These are phyloP conservation scores for Colletotrichum destructivum DNA, from an alignment of 2,329 filamentous ascomycete genomes.

Conservation along the genomic window DNA sequence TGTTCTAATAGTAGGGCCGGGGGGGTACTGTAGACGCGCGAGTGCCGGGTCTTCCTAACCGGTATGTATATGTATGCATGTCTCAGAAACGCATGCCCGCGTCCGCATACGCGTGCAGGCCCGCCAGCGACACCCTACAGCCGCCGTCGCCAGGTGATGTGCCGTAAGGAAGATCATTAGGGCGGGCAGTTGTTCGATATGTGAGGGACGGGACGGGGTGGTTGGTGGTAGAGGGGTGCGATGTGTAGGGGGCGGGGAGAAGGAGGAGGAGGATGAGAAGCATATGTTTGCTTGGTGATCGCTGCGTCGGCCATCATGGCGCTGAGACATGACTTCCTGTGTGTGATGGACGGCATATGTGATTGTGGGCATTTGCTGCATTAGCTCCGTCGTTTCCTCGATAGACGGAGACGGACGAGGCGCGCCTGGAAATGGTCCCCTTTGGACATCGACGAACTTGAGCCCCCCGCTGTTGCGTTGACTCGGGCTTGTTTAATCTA, in stretches of 20 bases:
- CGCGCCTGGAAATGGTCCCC: too few species aligned
- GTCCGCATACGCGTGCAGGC: constrained; percentile 4
- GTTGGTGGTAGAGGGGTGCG: too few species aligned
- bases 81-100: background rate
- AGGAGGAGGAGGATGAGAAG: background rate
- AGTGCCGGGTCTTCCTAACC: constrained; percentile 14
- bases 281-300: constrained; percentile 9
- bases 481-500: too few species aligned
- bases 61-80: background rate
- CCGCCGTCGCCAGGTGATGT: background rate
- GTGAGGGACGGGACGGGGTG: background rate
- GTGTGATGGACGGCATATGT: constrained; percentile 5
- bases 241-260: background rate
- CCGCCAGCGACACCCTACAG: background rate
- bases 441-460: background rate
- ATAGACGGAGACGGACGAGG: constrained; percentile 7
- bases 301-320: constrained; percentile 4
- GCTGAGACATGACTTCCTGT: constrained; percentile 4
- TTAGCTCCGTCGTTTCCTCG: constrained; percentile 6
- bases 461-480: too few species aligned
- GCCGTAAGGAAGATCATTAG: constrained; percentile 12
- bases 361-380: constrained; percentile 15
- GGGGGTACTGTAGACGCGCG: background rate
- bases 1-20: background rate
- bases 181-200: constrained; percentile 1